Evolutionary conservation across 257 asterid species (phyloP).

Genomic region (Solanum rostratum): DNA sequence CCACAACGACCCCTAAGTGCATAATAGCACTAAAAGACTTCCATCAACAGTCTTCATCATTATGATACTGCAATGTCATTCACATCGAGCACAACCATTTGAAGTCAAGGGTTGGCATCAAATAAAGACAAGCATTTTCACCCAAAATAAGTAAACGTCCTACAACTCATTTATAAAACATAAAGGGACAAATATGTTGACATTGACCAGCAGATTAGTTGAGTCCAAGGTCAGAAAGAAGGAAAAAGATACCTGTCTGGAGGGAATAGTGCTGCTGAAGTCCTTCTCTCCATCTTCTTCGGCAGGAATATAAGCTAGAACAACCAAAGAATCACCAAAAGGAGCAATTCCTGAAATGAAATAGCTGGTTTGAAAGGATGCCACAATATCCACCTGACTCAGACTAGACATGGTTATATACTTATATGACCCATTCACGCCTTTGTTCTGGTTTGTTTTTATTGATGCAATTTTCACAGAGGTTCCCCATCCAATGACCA

Average conservation of each 20-base stretch:
- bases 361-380: constrained; percentile 91
- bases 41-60: neutral
- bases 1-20: neutral
- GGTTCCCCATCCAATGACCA: constrained; percentile 99
- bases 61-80: neutral
- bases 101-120: neutral
- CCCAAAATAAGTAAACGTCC: neutral
- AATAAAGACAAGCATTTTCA: neutral
- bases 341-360: constrained; percentile 98
- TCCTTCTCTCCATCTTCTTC: constrained; percentile 84
- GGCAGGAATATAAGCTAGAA: constrained; percentile 81
- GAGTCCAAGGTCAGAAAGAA: neutral
- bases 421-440: constrained; percentile 55
- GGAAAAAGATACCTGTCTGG: constrained; percentile 66
- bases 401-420: constrained; percentile 61
- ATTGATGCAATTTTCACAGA: constrained; percentile 81
- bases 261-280: constrained; percentile 61
- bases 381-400: constrained; percentile 90
- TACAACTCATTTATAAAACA: neutral
- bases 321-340: constrained; percentile 90
- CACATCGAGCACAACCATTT: neutral
- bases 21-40: neutral
- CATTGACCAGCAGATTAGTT: neutral
- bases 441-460: constrained; percentile 46
- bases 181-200: neutral